Base-by-base conservation (phyloP, 2,329 filamentous ascomycete species). In the Lachnellula arida region DNA sequence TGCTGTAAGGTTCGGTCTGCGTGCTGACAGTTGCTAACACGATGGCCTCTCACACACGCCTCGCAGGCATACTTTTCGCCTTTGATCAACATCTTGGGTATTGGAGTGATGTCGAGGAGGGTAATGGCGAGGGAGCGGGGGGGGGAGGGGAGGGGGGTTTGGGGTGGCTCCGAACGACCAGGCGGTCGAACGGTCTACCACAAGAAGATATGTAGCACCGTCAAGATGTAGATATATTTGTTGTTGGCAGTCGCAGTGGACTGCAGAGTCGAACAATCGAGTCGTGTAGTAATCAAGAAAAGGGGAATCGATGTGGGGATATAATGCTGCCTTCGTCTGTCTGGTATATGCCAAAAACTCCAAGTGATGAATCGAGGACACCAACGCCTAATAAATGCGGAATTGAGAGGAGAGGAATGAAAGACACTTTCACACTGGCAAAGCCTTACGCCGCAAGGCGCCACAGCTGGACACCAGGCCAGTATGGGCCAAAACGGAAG, bases 11-110 rank as follows among this genome's bases (percentile, higher is more conserved):
- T 89, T 65, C 93, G 90, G 74, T 97, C 94, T 73, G 85, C 83
- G 75, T 99, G 94, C 74, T 93, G 91, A 80, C 94, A 99, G 73
- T 94, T 96, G 87, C 92, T 97, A 72, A 99, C 94, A 72, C 94
- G 90, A 79, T 99, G 94, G 71, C 94, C 94, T 75, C 94, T 89
- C 73, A 99, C 91, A 78, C 94, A 99, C 46, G 69, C 68, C 58
- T 96, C 90, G 81, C 93, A 97, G 76, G 93, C 93, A 79, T 85
- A 97, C 80, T 97, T 97, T 79, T 96, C 91, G 75, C 93, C 93
- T 81, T 96, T 86, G 74, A 92, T 89, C 73, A 92, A 81, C 89
- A 92, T 92, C 60, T 68, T 74, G 68, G 46, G 57, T 53, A 57
- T 49, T 49, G 43, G 35, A 54, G 49, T 60, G 59, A 54, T 60